Conservation (phyloP, 129 eudicot genomes). For the Smallanthus sonchifolius region DNA sequence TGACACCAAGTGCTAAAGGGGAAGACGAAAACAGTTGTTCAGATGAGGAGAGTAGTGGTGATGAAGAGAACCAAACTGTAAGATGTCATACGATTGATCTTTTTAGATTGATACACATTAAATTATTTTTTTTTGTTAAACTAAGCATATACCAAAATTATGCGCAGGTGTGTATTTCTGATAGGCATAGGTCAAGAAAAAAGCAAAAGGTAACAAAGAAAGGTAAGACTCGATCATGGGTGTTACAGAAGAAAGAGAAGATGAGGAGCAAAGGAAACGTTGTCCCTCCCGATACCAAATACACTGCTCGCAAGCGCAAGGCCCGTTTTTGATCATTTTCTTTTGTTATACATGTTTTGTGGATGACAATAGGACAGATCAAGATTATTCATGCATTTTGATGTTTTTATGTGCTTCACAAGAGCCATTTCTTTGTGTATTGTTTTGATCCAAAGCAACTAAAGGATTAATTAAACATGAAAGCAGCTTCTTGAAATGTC, state of each 20-base stretch:
- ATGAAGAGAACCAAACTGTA: slow-evolving; percentile 72
- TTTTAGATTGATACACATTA: not conserved
- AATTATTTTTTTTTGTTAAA: not conserved
- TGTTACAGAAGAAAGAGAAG: slow-evolving; percentile 69
- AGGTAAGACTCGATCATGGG: slow-evolving; percentile 78
- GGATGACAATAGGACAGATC: not conserved
- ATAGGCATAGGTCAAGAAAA: slow-evolving; percentile 83
- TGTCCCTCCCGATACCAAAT: slow-evolving; percentile 82
- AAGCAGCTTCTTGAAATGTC: not conserved
- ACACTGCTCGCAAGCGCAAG: slow-evolving; percentile 89
- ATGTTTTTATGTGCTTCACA: not conserved
- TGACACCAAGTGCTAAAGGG: slow-evolving; percentile 57
- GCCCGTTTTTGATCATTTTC: slow-evolving; percentile 54
- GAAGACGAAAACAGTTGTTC: slow-evolving; percentile 73
- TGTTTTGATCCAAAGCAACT: too few relatives aligned
- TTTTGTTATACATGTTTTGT: not conserved
- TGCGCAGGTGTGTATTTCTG: slow-evolving; percentile 67
- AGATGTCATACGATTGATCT: slow-evolving; percentile 18
- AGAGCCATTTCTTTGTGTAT: too few relatives aligned
- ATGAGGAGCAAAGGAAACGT: slow-evolving; percentile 74
- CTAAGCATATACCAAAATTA: not conserved
- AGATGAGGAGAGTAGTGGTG: slow-evolving; percentile 65
- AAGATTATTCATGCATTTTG: not conserved
- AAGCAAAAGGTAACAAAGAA: slow-evolving; percentile 64
- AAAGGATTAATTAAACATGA: too few relatives aligned